Percentiles rank a stretch among this genome's conserved stretches.
These are phyloP conservation scores for Ustilago xerochloae DNA, from an alignment of 1,284 basidiomycete genomes.

Conservation along the genomic window DNA sequence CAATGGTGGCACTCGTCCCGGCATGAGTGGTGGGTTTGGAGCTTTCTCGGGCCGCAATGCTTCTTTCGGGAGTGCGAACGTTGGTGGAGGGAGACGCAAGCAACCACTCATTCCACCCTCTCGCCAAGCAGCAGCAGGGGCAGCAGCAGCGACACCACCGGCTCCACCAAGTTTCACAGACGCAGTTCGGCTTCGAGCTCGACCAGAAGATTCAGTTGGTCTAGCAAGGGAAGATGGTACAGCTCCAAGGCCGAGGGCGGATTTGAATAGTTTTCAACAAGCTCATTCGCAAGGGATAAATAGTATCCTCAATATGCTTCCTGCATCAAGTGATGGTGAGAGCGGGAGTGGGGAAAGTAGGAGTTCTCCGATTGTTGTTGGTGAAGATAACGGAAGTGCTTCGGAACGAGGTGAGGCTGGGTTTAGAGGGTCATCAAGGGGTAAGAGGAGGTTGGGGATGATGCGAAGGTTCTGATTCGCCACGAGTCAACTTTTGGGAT, in stretches of 20 bases:
- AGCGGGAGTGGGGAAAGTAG: constrained; percentile 10
- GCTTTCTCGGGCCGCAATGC: constrained; percentile 4
- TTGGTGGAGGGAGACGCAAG: constrained; percentile 10
- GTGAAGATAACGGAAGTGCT: neutral
- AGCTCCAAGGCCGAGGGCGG: constrained; percentile 35
- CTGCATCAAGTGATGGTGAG: neutral
- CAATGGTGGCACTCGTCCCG: neutral
- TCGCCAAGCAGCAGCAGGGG: constrained; percentile 15
- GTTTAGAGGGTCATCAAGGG: neutral
- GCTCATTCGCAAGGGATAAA: constrained; percentile 30
- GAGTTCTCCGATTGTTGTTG: constrained; percentile 29
- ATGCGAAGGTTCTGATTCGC: constrained; percentile 21
- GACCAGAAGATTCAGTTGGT: constrained; percentile 36
- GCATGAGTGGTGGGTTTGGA: neutral
- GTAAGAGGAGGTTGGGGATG: constrained; percentile 33
- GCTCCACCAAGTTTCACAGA: constrained; percentile 38
- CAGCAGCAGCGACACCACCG: constrained; percentile 4
- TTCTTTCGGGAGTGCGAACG: neutral
- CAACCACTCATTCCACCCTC: constrained; percentile 36
- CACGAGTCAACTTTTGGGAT: too few species aligned
- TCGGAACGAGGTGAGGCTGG: neutral
- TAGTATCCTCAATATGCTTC: constrained; percentile 31
- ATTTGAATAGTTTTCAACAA: constrained; percentile 50
- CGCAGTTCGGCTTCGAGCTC: constrained; percentile 34
- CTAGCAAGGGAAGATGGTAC: constrained; percentile 25